A percentile compares a stretch with the other conserved stretches of the same genome.
phyloP scores from a whole-genome alignment of 345 rosid genomes.

The Salix caprea region DNA sequence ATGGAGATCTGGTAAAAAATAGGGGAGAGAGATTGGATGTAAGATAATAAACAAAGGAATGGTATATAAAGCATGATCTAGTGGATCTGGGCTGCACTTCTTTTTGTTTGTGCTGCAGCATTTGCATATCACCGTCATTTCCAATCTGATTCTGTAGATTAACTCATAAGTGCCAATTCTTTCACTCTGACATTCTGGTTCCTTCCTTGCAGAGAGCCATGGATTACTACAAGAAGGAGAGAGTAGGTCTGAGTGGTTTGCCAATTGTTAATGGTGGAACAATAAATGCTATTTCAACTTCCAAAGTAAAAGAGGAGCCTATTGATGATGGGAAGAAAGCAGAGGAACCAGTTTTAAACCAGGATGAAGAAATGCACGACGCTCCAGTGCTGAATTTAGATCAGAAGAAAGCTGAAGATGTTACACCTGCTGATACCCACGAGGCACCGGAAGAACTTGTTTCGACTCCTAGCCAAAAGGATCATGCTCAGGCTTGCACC shows the following conservation, averaged over 20 bases:
- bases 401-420: constrained; percentile 21
- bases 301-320: constrained; percentile 27
- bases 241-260: constrained; percentile 41
- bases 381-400: constrained; percentile 7
- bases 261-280: constrained; percentile 20
- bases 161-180: not conserved
- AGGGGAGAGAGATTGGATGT: not conserved
- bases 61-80: not conserved
- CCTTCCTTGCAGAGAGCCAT: constrained; percentile 63
- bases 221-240: constrained; percentile 71
- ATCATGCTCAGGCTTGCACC: not conserved
- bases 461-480: constrained; percentile 16
- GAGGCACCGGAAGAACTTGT: constrained; percentile 7
- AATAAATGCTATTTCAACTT: constrained; percentile 26
- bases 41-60: not conserved
- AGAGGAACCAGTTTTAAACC: constrained; percentile 11
- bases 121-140: not conserved
- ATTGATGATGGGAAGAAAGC: constrained; percentile 8
- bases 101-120: not conserved
- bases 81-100: not conserved
- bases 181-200: constrained; percentile 1
- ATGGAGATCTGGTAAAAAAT: not conserved
- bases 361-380: constrained; percentile 26
- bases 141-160: not conserved
- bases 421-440: not conserved